These are phyloP conservation scores for Solanum hybrid DNA, from an alignment of 305 asterid genomes.

Conservation along the genomic window DNA sequence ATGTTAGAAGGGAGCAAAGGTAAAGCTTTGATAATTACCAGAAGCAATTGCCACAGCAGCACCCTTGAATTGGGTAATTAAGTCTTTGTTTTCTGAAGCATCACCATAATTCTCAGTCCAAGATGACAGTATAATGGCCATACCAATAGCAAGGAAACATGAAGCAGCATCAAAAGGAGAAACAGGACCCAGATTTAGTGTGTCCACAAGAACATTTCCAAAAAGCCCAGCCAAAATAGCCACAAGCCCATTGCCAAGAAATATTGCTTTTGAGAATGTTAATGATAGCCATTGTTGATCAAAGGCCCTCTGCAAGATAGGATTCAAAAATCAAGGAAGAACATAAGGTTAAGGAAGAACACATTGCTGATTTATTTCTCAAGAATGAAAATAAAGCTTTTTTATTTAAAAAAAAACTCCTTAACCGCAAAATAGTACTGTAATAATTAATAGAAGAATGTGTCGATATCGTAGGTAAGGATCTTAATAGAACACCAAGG, in stretches of 20 bases:
- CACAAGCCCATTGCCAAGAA: conserved; percentile 93
- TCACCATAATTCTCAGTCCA: conserved; percentile 93
- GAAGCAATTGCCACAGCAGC: conserved; percentile 92
- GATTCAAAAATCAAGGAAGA: not conserved
- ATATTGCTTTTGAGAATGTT: conserved; percentile 91
- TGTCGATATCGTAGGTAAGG: not conserved
- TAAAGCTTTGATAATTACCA: conserved; percentile 31
- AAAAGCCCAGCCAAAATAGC: conserved; percentile 80
- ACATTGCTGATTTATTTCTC: not conserved
- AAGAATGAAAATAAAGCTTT: not conserved
- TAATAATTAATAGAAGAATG: not conserved
- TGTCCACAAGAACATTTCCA: conserved; percentile 74
- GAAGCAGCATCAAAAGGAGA: conserved; percentile 94
- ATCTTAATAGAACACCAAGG: not conserved
- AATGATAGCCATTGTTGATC: conserved; percentile 92
- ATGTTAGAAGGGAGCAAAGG: not conserved
- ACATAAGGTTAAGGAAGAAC: not conserved
- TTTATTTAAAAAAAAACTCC: not conserved
- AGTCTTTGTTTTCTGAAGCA: conserved; percentile 78
- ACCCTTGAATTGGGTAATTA: conserved; percentile 76
- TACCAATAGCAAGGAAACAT: conserved; percentile 69
- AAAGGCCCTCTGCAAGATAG: conserved; percentile 57
- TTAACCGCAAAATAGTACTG: not conserved
- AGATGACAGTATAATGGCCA: conserved; percentile 73
- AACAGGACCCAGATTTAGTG: conserved; percentile 76